Conservation (phyloP, 2,329 filamentous ascomycete genomes). For the Hyphodiscus sp. region DNA sequence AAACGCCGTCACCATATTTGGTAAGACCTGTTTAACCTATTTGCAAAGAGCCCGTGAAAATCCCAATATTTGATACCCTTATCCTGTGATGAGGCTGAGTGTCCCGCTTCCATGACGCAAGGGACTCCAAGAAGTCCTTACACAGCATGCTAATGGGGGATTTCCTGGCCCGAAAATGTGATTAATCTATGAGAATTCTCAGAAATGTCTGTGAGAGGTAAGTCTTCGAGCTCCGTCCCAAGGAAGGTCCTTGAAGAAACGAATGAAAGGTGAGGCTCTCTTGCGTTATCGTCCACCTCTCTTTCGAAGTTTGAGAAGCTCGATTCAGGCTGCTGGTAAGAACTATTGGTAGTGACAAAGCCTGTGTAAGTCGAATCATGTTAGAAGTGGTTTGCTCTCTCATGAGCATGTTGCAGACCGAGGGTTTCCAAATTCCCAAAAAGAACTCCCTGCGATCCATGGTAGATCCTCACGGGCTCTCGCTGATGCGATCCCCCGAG, state of each 20-base stretch:
- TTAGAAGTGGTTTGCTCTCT: no score
- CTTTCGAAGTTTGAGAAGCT: background rate
- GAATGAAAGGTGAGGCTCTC: background rate
- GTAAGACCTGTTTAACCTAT: background rate
- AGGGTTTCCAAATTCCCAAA: background rate
- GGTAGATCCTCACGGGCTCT: slow-evolving; percentile 15
- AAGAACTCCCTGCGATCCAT: slow-evolving; percentile 12
- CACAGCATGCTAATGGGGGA: slow-evolving; percentile 13
- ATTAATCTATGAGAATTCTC: background rate
- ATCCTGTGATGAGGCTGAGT: background rate
- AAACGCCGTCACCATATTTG: background rate
- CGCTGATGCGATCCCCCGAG: slow-evolving; percentile 21
- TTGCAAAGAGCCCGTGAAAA: background rate
- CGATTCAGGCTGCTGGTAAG: background rate
- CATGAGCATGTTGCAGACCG: background rate
- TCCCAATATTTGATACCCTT: background rate
- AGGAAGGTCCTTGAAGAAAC: background rate
- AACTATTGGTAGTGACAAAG: background rate
- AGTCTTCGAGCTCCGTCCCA: background rate
- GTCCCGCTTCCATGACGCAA: slow-evolving; percentile 19
- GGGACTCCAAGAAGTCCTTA: slow-evolving; percentile 15
- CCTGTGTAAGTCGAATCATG: no score
- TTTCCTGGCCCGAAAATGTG: background rate
- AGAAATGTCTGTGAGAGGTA: background rate
- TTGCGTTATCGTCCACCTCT: background rate